A percentile compares a stretch with the other conserved stretches of the same genome.
Evolutionary conservation across 371 early-diverging fungal species (phyloP).

Genomic region (Haplosporangium sp.): DNA sequence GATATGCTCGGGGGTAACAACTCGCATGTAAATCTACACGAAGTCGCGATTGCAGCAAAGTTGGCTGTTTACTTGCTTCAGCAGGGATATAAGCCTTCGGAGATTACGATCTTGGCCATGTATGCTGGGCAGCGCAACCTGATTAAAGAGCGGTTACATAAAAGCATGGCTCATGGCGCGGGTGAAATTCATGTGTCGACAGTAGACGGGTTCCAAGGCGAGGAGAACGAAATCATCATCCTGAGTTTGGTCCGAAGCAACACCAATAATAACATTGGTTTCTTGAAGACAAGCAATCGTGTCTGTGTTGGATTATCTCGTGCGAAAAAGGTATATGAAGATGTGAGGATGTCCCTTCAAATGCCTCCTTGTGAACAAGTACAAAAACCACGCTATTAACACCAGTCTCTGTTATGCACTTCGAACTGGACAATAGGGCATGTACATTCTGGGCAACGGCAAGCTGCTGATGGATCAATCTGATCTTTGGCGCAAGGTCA

Average conservation of each 20-base stretch:
- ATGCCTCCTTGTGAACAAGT: too few species aligned
- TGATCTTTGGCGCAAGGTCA: constrained; percentile 69
- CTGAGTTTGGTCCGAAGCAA: constrained; percentile 77
- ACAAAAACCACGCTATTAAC: too few species aligned
- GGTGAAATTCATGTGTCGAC: constrained; percentile 70
- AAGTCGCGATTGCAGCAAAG: constrained; percentile 66
- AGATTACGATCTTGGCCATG: constrained; percentile 72
- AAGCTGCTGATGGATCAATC: constrained; percentile 63
- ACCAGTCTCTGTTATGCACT: too few species aligned
- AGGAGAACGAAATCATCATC: constrained; percentile 80
- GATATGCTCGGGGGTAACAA: constrained; percentile 61
- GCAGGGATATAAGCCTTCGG: constrained; percentile 56
- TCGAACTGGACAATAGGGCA: constrained; percentile 57
- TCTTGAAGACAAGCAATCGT: constrained; percentile 78
- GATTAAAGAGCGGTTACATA: constrained; percentile 56
- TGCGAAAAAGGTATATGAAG: constrained; percentile 58
- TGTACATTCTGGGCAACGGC: constrained; percentile 81
- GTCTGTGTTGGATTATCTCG: constrained; percentile 84
- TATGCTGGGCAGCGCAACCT: constrained; percentile 67
- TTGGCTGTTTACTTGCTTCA: constrained; percentile 66
- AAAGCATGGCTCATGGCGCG: constrained; percentile 42
- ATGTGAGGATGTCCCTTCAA: too few species aligned
- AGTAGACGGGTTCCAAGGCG: constrained; percentile 87
- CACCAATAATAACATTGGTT: constrained; percentile 72
- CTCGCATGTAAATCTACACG: constrained; percentile 70